Base-by-base conservation (phyloP, 257 asterid genomes). In the Nicotiana paniculata region DNA sequence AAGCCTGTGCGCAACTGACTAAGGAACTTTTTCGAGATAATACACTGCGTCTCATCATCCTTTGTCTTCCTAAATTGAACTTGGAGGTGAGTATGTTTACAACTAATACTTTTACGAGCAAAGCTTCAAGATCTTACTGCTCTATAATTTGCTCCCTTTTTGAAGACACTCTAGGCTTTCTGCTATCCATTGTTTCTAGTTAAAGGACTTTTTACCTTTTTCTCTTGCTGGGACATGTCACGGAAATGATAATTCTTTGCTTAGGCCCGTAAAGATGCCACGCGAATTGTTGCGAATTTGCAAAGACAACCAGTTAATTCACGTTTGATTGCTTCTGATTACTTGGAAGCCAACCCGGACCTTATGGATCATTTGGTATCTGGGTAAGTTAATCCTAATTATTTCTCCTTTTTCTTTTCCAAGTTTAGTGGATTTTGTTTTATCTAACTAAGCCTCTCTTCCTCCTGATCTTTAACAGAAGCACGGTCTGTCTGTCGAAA, bases 181-280 rank as follows among this genome's bases (percentile, higher is more conserved):
- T 12, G 33, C 62, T 24, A 12, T 46, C 24, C 13, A 2, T 48
- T 48, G 24, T 74, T 5, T 75, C 15, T 26, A 75, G 26, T 51
- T 15, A 21, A 72, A 43, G 37, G 37, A 72, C 3, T 37, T 46
- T 18, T 30, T 17, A 18, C 76, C 28, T 69, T 69, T 57, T 69
- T 70, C 33, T 70, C 11, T 82, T 80, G 48, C 63, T 75, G 28
- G 16, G 72, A 10, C 79, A 66, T 84, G 83, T 86, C 37, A 59
- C 72, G 35, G 61, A 72, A 15, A 63, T 28, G 53, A 12, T 67
- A 6, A 3, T 85, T 81, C 24, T 11, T 85, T 57, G 43, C 81
- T 61, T 85, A 93, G 98, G 92, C 97, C 26, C 94, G 99, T 76
- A 93, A 92, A 84, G 97, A 94, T 86, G 99, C 97, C 75, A 90